These are phyloP conservation scores for Suhomyces taliae DNA, from an alignment of 1,139 yeast genomes.

Conservation along the genomic window DNA sequence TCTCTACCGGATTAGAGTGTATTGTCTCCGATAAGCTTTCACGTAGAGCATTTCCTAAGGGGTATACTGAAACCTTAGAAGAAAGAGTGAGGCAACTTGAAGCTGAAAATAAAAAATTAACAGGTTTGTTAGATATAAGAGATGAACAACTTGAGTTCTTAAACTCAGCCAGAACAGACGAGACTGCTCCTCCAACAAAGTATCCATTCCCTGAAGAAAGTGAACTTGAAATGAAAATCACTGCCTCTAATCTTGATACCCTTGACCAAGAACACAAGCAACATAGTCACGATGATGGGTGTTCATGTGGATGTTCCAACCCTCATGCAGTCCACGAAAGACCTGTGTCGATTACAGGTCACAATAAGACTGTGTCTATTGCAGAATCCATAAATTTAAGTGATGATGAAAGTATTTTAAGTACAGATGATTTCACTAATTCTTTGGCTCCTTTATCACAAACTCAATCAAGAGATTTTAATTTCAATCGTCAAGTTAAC, in stretches of 20 bases:
- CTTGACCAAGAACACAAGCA: conserved; percentile 10
- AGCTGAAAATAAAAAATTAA: conserved; percentile 41
- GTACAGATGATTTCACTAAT: conserved; percentile 27
- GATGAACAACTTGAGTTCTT: conserved; percentile 55
- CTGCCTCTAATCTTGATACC: conserved; percentile 11
- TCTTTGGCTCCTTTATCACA: not conserved
- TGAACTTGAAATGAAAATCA: conserved; percentile 5
- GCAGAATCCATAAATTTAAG: conserved; percentile 45
- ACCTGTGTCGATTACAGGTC: conserved; percentile 58
- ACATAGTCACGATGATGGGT: conserved; percentile 45
- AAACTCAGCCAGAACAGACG: conserved; percentile 9
- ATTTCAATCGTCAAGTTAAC: conserved; percentile 44
- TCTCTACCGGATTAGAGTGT: conserved; percentile 45
- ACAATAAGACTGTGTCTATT: conserved; percentile 27
- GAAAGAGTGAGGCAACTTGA: conserved; percentile 48
- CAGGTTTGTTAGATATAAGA: conserved; percentile 54
- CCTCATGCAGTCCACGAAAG: conserved; percentile 59
- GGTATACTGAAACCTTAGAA: conserved; percentile 45
- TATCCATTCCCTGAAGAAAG: not conserved
- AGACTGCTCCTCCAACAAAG: not conserved
- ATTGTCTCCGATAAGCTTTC: conserved; percentile 47
- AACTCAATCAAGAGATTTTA: conserved; percentile 8
- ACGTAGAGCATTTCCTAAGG: conserved; percentile 29
- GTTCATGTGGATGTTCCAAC: conserved; percentile 51
- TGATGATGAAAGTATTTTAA: conserved; percentile 45